A percentile compares a stretch with the other conserved stretches of the same genome.
Conservation (phyloP, 306 rosid species). For the Adenanthera pavonina region DNA sequence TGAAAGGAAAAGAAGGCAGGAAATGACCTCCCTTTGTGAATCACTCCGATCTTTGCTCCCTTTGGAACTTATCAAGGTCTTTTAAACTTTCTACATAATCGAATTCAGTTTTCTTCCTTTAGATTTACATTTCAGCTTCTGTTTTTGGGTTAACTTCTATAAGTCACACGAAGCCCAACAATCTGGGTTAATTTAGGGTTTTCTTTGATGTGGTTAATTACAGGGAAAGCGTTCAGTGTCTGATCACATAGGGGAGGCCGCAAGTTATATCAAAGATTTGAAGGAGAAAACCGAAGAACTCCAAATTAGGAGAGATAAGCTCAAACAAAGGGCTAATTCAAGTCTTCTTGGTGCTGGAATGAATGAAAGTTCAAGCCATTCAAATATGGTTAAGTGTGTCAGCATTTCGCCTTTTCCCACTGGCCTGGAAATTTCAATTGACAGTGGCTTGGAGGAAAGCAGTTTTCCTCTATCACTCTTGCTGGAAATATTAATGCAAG, state of each 20-base stretch:
- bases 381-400: slow-evolving; percentile 26
- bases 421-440: slow-evolving; percentile 39
- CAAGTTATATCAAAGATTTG: slow-evolving; percentile 39
- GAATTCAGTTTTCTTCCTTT: background rate
- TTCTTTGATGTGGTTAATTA: background rate
- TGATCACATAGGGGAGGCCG: slow-evolving; percentile 46
- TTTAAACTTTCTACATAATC: background rate
- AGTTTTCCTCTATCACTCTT: slow-evolving; percentile 30
- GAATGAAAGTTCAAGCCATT: slow-evolving; percentile 5
- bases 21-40: slow-evolving; percentile 40
- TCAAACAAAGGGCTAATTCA: slow-evolving; percentile 21
- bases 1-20: slow-evolving; percentile 42
- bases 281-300: slow-evolving; percentile 37
- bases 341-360: slow-evolving; percentile 17
- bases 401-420: slow-evolving; percentile 29
- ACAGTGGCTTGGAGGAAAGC: slow-evolving; percentile 23
- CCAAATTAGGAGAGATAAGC: slow-evolving; percentile 40
- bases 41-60: slow-evolving; percentile 45
- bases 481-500: slow-evolving; percentile 39
- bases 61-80: slow-evolving; percentile 45
- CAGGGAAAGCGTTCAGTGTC: slow-evolving; percentile 52
- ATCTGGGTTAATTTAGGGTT: background rate
- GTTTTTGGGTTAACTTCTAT: background rate
- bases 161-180: background rate
- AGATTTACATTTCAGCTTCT: background rate